These are phyloP conservation scores for Fragaria ananassa DNA, from an alignment of 306 rosid genomes.

Conservation along the genomic window DNA sequence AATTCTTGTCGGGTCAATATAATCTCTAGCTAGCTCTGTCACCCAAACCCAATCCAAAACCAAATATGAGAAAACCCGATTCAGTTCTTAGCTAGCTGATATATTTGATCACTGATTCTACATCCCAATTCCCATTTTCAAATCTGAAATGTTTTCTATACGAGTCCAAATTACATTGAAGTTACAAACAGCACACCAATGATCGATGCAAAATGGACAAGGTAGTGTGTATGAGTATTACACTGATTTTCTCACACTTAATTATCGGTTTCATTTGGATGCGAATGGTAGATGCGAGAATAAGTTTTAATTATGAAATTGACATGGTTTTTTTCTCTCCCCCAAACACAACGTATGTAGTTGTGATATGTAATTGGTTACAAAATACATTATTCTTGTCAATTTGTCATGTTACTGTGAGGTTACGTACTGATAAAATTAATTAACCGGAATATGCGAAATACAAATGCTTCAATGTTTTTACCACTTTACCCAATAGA, in stretches of 20 bases:
- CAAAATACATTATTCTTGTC: too few relatives aligned
- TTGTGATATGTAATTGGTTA: too few relatives aligned
- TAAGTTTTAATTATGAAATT: too few relatives aligned
- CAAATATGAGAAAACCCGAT: neutral
- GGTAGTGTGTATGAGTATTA: neutral
- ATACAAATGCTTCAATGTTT: too few relatives aligned
- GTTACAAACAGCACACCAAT: neutral
- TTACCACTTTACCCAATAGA: too few relatives aligned
- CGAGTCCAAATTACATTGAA: neutral
- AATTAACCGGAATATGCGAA: too few relatives aligned
- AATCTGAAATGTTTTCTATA: neutral
- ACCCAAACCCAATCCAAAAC: slow-evolving; percentile 3
- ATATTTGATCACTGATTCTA: neutral
- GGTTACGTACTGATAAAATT: too few relatives aligned
- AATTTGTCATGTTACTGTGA: too few relatives aligned
- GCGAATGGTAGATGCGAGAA: neutral
- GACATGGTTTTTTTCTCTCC: too few relatives aligned
- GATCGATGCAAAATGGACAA: neutral
- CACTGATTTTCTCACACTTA: neutral
- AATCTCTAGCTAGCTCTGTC: neutral
- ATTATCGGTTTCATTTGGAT: neutral
- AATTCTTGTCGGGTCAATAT: too few relatives aligned
- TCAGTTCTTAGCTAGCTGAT: neutral
- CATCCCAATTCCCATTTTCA: neutral
- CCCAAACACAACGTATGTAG: too few relatives aligned